Conservation (phyloP, 768 basidiomycete genomes). For the Suillus clintonianus region DNA sequence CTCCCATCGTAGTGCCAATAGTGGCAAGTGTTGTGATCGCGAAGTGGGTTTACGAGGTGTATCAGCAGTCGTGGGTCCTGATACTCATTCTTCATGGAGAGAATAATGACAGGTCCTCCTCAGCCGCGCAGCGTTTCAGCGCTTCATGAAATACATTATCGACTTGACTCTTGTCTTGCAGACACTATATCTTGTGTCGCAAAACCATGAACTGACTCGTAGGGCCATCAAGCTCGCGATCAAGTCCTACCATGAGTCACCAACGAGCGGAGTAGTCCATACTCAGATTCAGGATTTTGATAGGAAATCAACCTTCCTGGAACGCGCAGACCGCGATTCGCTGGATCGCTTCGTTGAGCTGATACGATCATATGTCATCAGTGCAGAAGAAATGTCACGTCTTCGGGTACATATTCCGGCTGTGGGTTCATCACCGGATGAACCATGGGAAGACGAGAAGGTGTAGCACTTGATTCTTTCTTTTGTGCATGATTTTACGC, state of each 20-base stretch:
- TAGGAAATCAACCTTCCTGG: neutral
- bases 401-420: neutral
- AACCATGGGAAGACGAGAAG: neutral
- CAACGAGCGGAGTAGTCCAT: neutral
- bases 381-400: neutral
- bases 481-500: neutral
- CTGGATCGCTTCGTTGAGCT: neutral
- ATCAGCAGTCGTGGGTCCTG: neutral
- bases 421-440: neutral
- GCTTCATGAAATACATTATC: conserved; percentile 26
- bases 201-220: neutral
- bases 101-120: neutral
- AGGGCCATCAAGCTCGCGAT: neutral
- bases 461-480: neutral
- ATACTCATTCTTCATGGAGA: neutral
- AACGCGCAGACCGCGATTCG: neutral
- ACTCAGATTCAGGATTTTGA: neutral
- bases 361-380: neutral
- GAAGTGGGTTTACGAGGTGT: neutral
- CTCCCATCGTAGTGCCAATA: neutral
- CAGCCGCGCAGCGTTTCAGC: conserved; percentile 9
- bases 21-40: neutral
- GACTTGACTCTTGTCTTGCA: conserved; percentile 28
- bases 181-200: conserved; percentile 11
- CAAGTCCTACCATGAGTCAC: neutral